These are phyloP conservation scores for Tagetes patula DNA, from an alignment of 129 eudicot genomes.

Conservation along the genomic window DNA sequence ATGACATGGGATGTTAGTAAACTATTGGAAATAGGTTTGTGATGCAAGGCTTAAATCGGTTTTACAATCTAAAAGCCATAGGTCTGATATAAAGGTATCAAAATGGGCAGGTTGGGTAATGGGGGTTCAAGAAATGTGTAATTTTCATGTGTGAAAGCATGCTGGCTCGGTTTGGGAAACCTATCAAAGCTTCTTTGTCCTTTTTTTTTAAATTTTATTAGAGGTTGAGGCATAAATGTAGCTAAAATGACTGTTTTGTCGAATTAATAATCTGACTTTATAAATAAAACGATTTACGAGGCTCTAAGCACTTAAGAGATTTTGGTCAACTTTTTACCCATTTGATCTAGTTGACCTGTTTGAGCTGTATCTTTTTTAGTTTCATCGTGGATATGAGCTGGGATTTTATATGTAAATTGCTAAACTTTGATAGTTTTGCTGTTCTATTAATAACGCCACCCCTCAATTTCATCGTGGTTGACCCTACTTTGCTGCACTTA, in stretches of 20 bases:
- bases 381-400: background rate
- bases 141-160: background rate
- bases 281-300: background rate
- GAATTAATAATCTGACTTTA: background rate
- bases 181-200: background rate
- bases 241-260: background rate
- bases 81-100: background rate
- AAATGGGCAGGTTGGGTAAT: conserved; percentile 2
- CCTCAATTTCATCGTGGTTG: too few relatives aligned
- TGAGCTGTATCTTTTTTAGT: background rate
- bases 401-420: background rate
- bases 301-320: background rate
- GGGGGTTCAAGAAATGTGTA: background rate
- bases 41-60: too few relatives aligned
- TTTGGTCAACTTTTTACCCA: conserved; percentile 1
- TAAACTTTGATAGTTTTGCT: background rate
- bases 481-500: too few relatives aligned
- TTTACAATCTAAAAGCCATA: background rate
- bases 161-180: background rate
- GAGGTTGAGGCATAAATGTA: background rate
- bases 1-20: background rate
- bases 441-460: background rate
- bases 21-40: too few relatives aligned
- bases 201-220: background rate
- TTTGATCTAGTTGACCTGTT: background rate